A percentile compares a stretch with the other conserved stretches of the same genome.
Evolutionary conservation across 306 rosid species (phyloP).

Genomic region (Pyrus betulifolia): DNA sequence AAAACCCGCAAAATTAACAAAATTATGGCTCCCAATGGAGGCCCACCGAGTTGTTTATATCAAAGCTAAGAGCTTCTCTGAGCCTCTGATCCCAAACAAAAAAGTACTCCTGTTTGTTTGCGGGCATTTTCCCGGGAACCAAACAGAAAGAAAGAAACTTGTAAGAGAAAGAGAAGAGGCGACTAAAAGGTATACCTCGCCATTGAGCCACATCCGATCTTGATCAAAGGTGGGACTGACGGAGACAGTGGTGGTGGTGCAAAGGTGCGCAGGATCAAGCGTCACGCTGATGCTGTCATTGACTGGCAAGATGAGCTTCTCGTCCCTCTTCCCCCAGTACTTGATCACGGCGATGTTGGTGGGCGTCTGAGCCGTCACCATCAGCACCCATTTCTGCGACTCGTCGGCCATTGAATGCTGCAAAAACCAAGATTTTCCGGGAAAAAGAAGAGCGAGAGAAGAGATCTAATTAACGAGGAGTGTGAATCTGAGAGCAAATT

Average conservation of each 20-base stretch:
- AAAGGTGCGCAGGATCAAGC: slow-evolving; percentile 85
- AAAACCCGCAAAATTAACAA: not conserved
- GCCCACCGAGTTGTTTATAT: not conserved
- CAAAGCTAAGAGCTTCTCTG: not conserved
- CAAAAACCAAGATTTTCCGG: not conserved
- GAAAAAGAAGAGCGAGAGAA: not conserved
- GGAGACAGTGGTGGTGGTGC: slow-evolving; percentile 93
- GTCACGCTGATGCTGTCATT: slow-evolving; percentile 96
- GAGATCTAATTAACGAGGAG: not conserved
- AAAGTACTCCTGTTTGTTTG: not conserved
- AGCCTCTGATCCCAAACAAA: not conserved
- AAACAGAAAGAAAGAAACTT: not conserved
- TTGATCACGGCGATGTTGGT: slow-evolving; percentile 96
- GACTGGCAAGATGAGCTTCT: slow-evolving; percentile 72
- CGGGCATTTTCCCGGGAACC: not conserved
- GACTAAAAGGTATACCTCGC: slow-evolving; percentile 39
- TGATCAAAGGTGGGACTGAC: slow-evolving; percentile 69
- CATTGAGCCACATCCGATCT: slow-evolving; percentile 99
- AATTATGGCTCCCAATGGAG: not conserved
- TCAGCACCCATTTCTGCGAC: slow-evolving; percentile 58
- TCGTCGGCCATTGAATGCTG: slow-evolving; percentile 30
- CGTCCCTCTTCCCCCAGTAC: slow-evolving; percentile 98
- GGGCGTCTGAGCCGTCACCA: slow-evolving; percentile 91
- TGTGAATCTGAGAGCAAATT: not conserved
- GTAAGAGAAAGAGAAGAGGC: not conserved